These are phyloP conservation scores for Leptomonas pyrrhocoris DNA, from an alignment of 208 protist species.

Conservation along the genomic window DNA sequence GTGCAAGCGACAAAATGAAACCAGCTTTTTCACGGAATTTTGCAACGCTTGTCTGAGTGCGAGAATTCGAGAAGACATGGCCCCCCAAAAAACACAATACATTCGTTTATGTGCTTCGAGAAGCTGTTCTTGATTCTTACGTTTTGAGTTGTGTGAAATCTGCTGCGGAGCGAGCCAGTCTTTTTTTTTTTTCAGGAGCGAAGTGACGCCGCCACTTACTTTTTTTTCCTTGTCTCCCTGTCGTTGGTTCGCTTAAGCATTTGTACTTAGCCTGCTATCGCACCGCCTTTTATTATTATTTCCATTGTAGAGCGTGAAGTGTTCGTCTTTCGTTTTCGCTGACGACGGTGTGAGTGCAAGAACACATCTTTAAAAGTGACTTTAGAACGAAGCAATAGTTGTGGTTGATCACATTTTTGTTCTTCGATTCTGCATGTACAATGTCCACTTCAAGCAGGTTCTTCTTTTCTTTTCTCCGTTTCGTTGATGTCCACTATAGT, in stretches of 20 bases:
- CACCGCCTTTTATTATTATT: background rate
- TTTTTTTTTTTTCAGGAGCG: background rate
- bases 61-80: too few relatives aligned
- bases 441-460: slow-evolving; percentile 8
- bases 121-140: slow-evolving; percentile 13
- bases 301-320: background rate
- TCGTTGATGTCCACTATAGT: slow-evolving; percentile 12
- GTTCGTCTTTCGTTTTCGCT: background rate
- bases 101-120: slow-evolving; percentile 11
- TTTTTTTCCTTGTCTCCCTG: slow-evolving; percentile 1
- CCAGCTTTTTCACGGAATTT: background rate
- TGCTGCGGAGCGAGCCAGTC: background rate
- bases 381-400: background rate
- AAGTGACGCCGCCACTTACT: background rate
- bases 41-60: too few relatives aligned
- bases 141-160: slow-evolving; percentile 16
- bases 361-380: background rate
- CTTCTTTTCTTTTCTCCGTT: slow-evolving; percentile 9
- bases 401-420: background rate
- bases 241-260: slow-evolving; percentile 7
- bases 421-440: slow-evolving; percentile 14
- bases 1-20: background rate
- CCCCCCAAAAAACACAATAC: slow-evolving; percentile 10
- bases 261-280: slow-evolving; percentile 10
- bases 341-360: slow-evolving; percentile 4